Percentiles rank a stretch among this genome's conserved stretches.
Conservation (phyloP, 2,329 filamentous ascomycete genomes). For the Didymella glomerata region DNA sequence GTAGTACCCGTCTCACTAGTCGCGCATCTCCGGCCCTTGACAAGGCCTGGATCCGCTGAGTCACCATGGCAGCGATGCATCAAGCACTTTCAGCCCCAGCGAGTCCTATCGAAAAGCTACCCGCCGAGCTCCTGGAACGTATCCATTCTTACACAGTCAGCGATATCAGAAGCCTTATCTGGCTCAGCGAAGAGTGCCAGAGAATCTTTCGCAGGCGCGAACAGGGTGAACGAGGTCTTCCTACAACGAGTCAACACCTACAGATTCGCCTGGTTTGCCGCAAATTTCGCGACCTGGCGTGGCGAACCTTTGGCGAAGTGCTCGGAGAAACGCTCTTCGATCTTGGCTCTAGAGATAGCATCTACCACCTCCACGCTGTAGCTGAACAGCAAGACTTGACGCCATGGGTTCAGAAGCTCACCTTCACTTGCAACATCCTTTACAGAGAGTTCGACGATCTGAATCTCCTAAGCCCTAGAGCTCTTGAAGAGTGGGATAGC, state of each 20-base stretch:
- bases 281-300: background rate
- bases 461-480: too few relatives aligned
- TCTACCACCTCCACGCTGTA: background rate
- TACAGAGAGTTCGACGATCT: too few relatives aligned
- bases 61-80: background rate
- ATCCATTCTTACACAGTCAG: background rate
- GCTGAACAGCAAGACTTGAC: background rate
- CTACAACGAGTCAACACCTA: background rate
- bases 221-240: background rate
- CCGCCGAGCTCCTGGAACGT: background rate
- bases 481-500: too few relatives aligned
- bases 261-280: background rate
- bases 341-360: background rate
- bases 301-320: background rate
- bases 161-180: too few relatives aligned
- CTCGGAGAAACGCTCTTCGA: slow-evolving; percentile 2
- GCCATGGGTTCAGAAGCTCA: background rate
- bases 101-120: background rate
- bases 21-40: too few relatives aligned
- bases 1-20: too few relatives aligned
- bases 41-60: background rate
- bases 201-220: background rate
- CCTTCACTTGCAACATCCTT: background rate
- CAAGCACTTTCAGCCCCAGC: background rate
- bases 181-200: too few relatives aligned